A percentile compares a stretch with the other conserved stretches of the same genome.
Conservation (phyloP, 352 stramenopile species). For the Globisporangium nunn region DNA sequence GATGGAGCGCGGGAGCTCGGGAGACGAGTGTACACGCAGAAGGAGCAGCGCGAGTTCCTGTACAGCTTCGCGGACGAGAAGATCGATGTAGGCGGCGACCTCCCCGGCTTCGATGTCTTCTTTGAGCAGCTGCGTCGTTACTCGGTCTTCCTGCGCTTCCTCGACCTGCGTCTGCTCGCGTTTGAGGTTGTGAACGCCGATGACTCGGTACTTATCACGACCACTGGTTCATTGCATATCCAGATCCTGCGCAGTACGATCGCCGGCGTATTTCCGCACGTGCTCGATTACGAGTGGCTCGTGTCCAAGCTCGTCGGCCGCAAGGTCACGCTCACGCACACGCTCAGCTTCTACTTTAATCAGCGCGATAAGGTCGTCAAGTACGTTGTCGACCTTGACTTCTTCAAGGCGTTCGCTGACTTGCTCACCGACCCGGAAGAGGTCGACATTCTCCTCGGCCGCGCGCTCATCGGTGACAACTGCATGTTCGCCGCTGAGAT, state of each 20-base stretch:
- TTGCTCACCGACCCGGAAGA: conserved; percentile 14
- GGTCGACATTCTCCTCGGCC: conserved; percentile 9
- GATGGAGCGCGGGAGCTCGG: background rate
- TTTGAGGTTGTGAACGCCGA: conserved; percentile 18
- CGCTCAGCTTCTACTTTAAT: conserved; percentile 21
- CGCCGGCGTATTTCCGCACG: conserved; percentile 19
- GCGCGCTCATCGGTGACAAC: conserved; percentile 20
- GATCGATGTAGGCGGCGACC: conserved; percentile 17
- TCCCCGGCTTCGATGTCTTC: conserved; percentile 20
- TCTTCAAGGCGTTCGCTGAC: conserved; percentile 12
- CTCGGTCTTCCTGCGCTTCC: conserved; percentile 19
- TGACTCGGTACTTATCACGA: conserved; percentile 17
- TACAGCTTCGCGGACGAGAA: conserved; percentile 16
- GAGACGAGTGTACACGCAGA: background rate
- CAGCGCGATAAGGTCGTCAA: conserved; percentile 8
- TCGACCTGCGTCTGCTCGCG: conserved; percentile 16
- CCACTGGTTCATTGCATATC: conserved; percentile 15
- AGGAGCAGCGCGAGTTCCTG: conserved; percentile 17
- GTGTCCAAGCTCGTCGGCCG: conserved; percentile 18
- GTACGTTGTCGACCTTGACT: conserved; percentile 22
- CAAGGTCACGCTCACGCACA: conserved; percentile 6
- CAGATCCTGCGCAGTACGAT: conserved; percentile 25
- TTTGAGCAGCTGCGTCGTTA: conserved; percentile 24
- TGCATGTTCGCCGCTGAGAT: conserved; percentile 14
- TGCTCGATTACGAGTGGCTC: conserved; percentile 17